phyloP scores from a whole-genome alignment of 441 rosid species.

The Geranium incanum region DNA sequence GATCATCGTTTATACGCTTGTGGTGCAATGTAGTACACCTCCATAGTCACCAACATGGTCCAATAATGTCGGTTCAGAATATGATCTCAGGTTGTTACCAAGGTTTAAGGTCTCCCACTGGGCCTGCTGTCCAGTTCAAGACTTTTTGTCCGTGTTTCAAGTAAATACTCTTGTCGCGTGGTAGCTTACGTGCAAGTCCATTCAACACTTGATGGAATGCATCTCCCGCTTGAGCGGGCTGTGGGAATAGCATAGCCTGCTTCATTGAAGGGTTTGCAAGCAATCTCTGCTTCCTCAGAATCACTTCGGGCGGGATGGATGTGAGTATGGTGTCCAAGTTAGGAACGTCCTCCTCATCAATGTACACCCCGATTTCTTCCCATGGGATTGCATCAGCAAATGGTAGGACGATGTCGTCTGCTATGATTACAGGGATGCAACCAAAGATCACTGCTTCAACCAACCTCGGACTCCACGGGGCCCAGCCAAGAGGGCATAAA shows the following conservation, averaged over 20 bases:
- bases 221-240: constrained; percentile 65
- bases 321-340: constrained; percentile 64
- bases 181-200: constrained; percentile 71
- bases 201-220: constrained; percentile 70
- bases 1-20: neutral
- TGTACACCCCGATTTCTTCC: constrained; percentile 68
- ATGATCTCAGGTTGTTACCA: constrained; percentile 31
- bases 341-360: constrained; percentile 64
- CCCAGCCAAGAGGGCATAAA: constrained; percentile 77
- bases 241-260: constrained; percentile 71
- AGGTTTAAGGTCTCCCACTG: constrained; percentile 62
- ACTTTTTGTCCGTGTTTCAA: constrained; percentile 45
- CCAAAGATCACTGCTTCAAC: constrained; percentile 80
- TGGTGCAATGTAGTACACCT: neutral
- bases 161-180: constrained; percentile 44
- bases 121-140: constrained; percentile 77
- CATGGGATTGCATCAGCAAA: constrained; percentile 78
- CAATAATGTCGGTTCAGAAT: neutral
- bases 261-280: constrained; percentile 77
- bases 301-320: constrained; percentile 53
- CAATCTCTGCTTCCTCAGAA: constrained; percentile 56
- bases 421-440: constrained; percentile 35
- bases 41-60: neutral
- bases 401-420: constrained; percentile 65
- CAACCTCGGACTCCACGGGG: constrained; percentile 77